Evolutionary conservation across 305 asterid genomes (phyloP), one percentile per base, ranked within the genome.

Genomic region (Fraxinus sp.): DNA sequence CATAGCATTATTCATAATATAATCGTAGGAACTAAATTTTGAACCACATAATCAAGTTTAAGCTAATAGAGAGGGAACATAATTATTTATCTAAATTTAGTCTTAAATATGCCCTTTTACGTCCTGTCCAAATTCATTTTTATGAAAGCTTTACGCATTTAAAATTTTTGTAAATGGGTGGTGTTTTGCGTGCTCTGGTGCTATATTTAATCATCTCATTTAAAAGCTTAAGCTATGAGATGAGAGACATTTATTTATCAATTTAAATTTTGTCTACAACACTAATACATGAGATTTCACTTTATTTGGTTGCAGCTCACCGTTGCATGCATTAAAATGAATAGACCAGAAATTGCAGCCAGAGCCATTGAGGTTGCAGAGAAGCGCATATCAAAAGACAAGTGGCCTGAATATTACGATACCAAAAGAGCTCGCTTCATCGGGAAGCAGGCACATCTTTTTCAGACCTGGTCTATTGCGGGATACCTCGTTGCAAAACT

Each of bases 361-460:
- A 92, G 83, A 84, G 93, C 95, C 10, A 82, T 92, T 49, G 89
- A 88, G 87, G 86, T 86, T 71, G 92, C 92, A 64, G 97, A 92
- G 85, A 89, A 83, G 62, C 97, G 90, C 82, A 44, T 92, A 71
- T 74, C 94, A n/a, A 80, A 26, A 79, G 97, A 92, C 87, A 91
- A 90, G 80, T 92, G 97, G 94, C 97, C 97, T 1, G 97, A 92
- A 81, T 92, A 92, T 83, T 92, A 92, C 2, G 97, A 92, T 83
- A 91, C 95, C 35, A 91, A 92, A 84, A 86, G 81, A 71, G 97
- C 89, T 76, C 84, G 94, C 86, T 91, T 92, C 80, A 88, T 92
- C 0, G 97, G 97, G 28, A 92, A 92, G 88, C 92, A 92, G 85
- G 89, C 97, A 0, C 91, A 83, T 18, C 88, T 90, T 37, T 90